A percentile compares a stretch with the other conserved stretches of the same genome.
phyloP scores from a whole-genome alignment of 352 stramenopile species.

The Phytophthora pluvialis region DNA sequence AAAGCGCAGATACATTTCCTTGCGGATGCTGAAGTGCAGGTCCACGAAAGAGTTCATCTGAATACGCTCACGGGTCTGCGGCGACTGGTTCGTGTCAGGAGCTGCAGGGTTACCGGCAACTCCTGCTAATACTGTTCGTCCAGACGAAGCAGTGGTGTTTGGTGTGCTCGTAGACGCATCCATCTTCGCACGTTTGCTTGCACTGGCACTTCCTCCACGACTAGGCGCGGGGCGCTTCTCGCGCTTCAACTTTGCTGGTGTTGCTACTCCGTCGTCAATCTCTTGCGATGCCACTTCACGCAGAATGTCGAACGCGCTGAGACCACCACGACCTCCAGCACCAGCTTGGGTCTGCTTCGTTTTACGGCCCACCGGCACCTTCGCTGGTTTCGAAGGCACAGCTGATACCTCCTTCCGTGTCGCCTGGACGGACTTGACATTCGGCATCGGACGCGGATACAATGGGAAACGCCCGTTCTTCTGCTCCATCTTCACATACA shows the following conservation, averaged over 20 bases:
- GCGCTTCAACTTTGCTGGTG: constrained; percentile 38
- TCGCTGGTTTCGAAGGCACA: constrained; percentile 29
- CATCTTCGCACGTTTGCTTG: constrained; percentile 41
- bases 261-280: constrained; percentile 37
- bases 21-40: constrained; percentile 84
- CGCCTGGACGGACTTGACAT: constrained; percentile 25
- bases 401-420: constrained; percentile 27
- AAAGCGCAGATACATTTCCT: constrained; percentile 89
- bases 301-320: constrained; percentile 87
- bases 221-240: constrained; percentile 32
- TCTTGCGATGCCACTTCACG: constrained; percentile 82
- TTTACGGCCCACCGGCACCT: constrained; percentile 33
- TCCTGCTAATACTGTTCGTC: constrained; percentile 7
- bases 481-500: constrained; percentile 72
- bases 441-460: constrained; percentile 34
- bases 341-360: constrained; percentile 32
- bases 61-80: constrained; percentile 54
- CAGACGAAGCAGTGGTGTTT: constrained; percentile 17
- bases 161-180: constrained; percentile 32
- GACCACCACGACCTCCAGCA: constrained; percentile 26
- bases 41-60: constrained; percentile 86
- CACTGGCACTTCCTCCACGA: constrained; percentile 14
- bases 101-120: constrained; percentile 2
- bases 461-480: constrained; percentile 35
- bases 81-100: constrained; percentile 32